phyloP scores from a whole-genome alignment of 2,329 filamentous ascomycete species.

The Nigrospora sphaerica region DNA sequence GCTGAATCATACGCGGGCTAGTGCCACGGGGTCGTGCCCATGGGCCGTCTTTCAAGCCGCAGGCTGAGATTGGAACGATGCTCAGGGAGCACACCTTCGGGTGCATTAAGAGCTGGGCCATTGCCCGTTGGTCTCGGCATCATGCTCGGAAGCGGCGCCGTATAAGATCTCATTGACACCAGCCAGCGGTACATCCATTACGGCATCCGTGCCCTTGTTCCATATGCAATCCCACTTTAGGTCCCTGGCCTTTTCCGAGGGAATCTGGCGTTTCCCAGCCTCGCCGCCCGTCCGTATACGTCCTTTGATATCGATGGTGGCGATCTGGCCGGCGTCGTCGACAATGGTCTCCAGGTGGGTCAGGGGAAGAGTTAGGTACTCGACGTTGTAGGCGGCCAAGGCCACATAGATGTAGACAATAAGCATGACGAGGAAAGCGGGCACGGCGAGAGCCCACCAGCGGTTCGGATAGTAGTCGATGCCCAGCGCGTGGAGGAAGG shows the following conservation, averaged over 20 bases:
- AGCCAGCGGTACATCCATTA: conserved; percentile 92
- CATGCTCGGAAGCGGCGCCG: conserved; percentile 39
- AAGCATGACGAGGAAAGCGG: conserved; percentile 80
- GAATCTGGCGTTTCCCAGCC: conserved; percentile 28
- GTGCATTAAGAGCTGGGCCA: no score
- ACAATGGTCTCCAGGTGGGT: conserved; percentile 81
- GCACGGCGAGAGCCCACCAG: conserved; percentile 94
- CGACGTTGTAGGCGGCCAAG: conserved; percentile 82
- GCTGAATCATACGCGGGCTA: no score
- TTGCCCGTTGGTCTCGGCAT: conserved; percentile 7
- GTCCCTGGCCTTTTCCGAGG: conserved; percentile 19
- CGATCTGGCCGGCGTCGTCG: conserved; percentile 81
- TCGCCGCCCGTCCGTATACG: conserved; percentile 17
- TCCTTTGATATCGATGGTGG: conserved; percentile 60
- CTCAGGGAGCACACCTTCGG: no score
- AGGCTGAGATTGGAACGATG: no score
- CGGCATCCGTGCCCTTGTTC: conserved; percentile 90
- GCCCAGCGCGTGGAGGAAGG: conserved; percentile 84
- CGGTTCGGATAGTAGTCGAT: conserved; percentile 96
- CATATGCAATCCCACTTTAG: conserved; percentile 76
- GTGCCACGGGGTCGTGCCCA: no score
- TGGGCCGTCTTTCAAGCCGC: no score
- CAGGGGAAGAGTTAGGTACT: conserved; percentile 77
- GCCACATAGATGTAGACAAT: conserved; percentile 93
- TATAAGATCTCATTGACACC: conserved; percentile 95